Base-by-base conservation (phyloP, 495 filamentous ascomycete genomes). In the Neurospora hispaniola region DNA sequence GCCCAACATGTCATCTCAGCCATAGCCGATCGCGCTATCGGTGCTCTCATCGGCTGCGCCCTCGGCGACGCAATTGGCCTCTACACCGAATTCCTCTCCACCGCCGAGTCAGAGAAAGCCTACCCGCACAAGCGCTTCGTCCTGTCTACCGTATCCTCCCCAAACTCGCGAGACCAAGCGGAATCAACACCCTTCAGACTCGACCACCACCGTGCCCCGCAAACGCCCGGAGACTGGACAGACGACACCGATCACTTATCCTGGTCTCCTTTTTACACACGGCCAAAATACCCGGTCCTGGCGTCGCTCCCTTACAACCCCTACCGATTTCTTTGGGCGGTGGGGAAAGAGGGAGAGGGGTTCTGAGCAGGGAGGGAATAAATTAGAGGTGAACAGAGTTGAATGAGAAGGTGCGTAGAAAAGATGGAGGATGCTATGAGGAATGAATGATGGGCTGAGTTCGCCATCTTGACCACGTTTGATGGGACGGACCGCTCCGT, bases 241-340 rank as follows among this genome's bases (percentile, higher is more conserved):
- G 84, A 86, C 73, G 85, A 86, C 75, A 86, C 85, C 12, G 85
- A 86, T 74, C 85, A 86, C 72, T 85, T 0, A 76, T 86, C 18
- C 39, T 86, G 7, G 77, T 86, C 18, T 76, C 80, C 20, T 85
- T 81, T 72, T 76, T 86, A 1, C 83, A 84, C 70, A 75, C 76
- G 12, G 79, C 82, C 14, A 6, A 44, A 16, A 70, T 27, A 42
- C 31, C 18, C 42, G 44, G 9, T 0, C 44, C 44, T 3, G 18
- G 18, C n/a, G 44, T 20, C 3, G 44, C 44, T 5, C n/a, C 44
- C 44, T 48, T 5, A 2, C 0, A 4, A 0, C 44, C 4, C 4
- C n/a, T 48, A 11, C 44, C 44, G 8, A 1, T 48, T 20, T 48
- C 0, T 20, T 48, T 48, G 3, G 8, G 20, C 9, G 44, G 20